Base-by-base conservation (phyloP, 139 green algal species). In the Pycnococcus provasolii region DNA sequence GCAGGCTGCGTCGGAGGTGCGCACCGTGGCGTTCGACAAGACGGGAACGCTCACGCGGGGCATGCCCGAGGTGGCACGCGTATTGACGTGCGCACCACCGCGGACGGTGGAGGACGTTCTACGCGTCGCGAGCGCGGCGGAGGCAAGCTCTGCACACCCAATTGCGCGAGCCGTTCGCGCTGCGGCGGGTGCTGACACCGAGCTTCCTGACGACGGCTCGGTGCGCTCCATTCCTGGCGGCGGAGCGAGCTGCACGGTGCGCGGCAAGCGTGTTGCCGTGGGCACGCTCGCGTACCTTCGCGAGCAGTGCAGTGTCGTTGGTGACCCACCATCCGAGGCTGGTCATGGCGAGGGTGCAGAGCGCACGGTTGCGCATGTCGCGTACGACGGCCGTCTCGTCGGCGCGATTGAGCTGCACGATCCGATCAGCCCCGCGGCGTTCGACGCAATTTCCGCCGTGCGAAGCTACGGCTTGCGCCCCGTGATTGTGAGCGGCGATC, bases 31-130 rank as follows among this genome's bases (percentile, higher is more conserved):
- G 39, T 87, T 96, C 65, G 92, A 99, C 73, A 99, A 99, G 76
- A 99, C 92, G 2, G 92, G 92, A 48, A 99, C 93, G 0, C 73
- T 99, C 1, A 99, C 92, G 2, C 57, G 82, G 45, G 90, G 85
- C 43, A 40, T 58, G 57, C 73, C 75, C 1, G n/a, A 52, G 7
- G 53, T 85, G 61, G 61, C 41, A 0, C 43, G 47, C 1, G 66
- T 81, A 45, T 43, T 41, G 8, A 47, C 52, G n/a, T 46, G 7
- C 39, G 60, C 47, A n/a, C 6, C 5, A 68, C 13, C 55, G 2
- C 45, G 0, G 72, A 76, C 15, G 42, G 46, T 3, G 63, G 9
- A 26, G 55, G 79, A 76, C 63, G 68, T 89, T 70, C 70, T 95
- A 73, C 48, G 26, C 39, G 15, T 88, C 63, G 86, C 88, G 7